These are phyloP conservation scores for Talaromyces liani DNA, from an alignment of 495 filamentous ascomycete genomes.

Conservation along the genomic window DNA sequence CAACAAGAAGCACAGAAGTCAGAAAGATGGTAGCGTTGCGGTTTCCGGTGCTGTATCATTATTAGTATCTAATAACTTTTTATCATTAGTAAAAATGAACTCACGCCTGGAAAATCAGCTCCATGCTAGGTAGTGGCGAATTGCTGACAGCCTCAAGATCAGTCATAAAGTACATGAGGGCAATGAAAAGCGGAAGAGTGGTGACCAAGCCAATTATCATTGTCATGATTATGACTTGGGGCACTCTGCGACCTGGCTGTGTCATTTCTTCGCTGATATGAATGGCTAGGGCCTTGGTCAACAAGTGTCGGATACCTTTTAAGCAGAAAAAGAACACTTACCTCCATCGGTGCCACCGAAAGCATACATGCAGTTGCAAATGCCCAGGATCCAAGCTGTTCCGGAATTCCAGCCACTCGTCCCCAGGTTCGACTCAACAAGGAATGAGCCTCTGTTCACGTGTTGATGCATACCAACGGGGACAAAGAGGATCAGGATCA, in stretches of 20 bases:
- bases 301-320: too few relatives aligned
- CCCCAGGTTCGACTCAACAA: too few relatives aligned
- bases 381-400: too few relatives aligned
- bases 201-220: constrained; percentile 29
- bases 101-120: constrained; percentile 19
- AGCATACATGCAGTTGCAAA: too few relatives aligned
- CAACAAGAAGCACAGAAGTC: neutral
- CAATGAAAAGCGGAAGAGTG: constrained; percentile 23
- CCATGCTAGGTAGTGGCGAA: constrained; percentile 18
- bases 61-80: neutral
- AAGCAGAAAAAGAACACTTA: too few relatives aligned
- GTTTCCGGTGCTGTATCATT: neutral
- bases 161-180: constrained; percentile 23
- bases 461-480: too few relatives aligned
- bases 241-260: constrained; percentile 22
- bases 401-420: too few relatives aligned
- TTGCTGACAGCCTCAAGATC: constrained; percentile 22
- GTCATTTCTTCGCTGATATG: constrained; percentile 25
- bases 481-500: too few relatives aligned
- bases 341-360: too few relatives aligned
- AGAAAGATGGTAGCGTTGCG: neutral
- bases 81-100: too few relatives aligned
- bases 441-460: too few relatives aligned
- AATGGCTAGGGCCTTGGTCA: too few relatives aligned
- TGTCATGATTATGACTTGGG: constrained; percentile 25